These are phyloP conservation scores for Wickerhamomyces alni DNA, from an alignment of 805 yeast genomes.

Conservation along the genomic window DNA sequence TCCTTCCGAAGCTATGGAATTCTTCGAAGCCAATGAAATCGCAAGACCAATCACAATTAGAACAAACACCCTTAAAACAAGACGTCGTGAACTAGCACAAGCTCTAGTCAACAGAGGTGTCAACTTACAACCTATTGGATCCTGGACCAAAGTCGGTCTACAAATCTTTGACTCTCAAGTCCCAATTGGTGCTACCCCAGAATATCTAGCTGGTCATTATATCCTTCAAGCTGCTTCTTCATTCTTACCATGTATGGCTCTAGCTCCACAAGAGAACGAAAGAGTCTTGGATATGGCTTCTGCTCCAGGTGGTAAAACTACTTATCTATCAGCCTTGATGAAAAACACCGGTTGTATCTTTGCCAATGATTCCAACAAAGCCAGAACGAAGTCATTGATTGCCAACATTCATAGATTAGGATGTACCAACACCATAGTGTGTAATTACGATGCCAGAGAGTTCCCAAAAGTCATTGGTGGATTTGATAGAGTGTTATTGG, in stretches of 20 bases:
- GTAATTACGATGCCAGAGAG: slow-evolving; percentile 97
- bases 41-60: slow-evolving; percentile 95
- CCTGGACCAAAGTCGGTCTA: slow-evolving; percentile 97
- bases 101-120: slow-evolving; percentile 94
- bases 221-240: slow-evolving; percentile 98
- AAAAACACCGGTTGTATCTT: slow-evolving; percentile 96
- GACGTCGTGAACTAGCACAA: slow-evolving; percentile 95
- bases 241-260: slow-evolving; percentile 94
- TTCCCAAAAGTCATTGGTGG: slow-evolving; percentile 98
- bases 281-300: slow-evolving; percentile 98
- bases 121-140: slow-evolving; percentile 92
- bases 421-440: slow-evolving; percentile 92
- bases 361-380: slow-evolving; percentile 95
- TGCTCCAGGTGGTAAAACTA: slow-evolving; percentile 98
- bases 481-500: slow-evolving; percentile 87
- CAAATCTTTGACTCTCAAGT: slow-evolving; percentile 98
- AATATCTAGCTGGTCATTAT: slow-evolving; percentile 95
- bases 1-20: slow-evolving; percentile 96
- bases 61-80: slow-evolving; percentile 92
- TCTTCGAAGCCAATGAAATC: slow-evolving; percentile 96
- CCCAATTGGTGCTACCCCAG: slow-evolving; percentile 99
- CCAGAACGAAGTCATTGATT: slow-evolving; percentile 91
- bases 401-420: slow-evolving; percentile 98
- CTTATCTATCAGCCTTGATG: slow-evolving; percentile 93
- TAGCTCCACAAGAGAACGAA: slow-evolving; percentile 96